A percentile compares a stretch with the other conserved stretches of the same genome.
phyloP scores from a whole-genome alignment of 345 rosid genomes.

The Rhodomyrtus tomentosa region DNA sequence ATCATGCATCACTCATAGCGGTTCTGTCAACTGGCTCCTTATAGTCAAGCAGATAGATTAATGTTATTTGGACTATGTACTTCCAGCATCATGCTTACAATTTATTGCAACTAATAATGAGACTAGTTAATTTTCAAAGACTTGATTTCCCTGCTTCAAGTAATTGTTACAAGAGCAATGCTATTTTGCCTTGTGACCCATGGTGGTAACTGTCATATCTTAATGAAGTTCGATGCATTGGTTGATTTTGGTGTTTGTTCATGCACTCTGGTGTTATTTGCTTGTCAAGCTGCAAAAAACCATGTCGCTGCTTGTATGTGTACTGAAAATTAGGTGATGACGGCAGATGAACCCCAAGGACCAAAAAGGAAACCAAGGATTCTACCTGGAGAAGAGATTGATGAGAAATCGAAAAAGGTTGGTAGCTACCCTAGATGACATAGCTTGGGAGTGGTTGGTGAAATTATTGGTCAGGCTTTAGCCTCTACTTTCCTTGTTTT shows the following conservation, averaged over 20 bases:
- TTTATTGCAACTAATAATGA: background rate
- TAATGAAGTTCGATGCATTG: background rate
- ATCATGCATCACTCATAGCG: background rate
- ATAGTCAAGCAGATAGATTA: background rate
- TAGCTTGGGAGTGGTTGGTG: background rate
- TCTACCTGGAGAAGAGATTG: slow-evolving; percentile 33
- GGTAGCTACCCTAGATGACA: background rate
- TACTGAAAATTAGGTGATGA: slow-evolving; percentile 6
- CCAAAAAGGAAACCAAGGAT: slow-evolving; percentile 73
- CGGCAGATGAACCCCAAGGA: slow-evolving; percentile 48
- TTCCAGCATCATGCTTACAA: background rate
- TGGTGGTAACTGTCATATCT: background rate
- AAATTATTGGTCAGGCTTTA: background rate
- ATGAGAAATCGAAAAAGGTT: slow-evolving; percentile 69
- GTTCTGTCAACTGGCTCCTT: background rate
- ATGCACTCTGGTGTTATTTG: background rate
- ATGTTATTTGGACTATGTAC: background rate
- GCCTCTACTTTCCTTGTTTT: background rate
- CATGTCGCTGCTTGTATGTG: background rate
- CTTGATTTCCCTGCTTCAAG: background rate
- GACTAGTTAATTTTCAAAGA: background rate
- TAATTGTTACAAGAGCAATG: background rate
- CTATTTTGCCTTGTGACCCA: background rate
- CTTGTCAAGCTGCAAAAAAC: background rate
- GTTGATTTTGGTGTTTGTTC: background rate